Base-by-base conservation (phyloP, 768 basidiomycete species). In the Pleurotus tuoliensis region DNA sequence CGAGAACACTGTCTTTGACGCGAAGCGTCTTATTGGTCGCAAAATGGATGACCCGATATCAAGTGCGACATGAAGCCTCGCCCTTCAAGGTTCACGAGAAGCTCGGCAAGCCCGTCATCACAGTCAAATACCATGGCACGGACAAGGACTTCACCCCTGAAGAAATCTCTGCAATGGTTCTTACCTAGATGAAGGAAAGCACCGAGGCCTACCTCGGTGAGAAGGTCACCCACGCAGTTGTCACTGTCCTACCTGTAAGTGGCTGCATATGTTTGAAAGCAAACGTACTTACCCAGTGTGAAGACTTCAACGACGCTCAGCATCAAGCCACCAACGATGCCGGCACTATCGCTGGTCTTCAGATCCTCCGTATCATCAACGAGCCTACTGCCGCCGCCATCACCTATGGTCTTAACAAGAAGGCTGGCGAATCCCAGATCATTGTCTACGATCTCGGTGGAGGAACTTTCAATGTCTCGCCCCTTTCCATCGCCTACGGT, bases 321-420 rank as follows among this genome's bases (percentile, higher is more conserved):
- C 92, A 94, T 70, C 96, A 98, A 73, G 96, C 96, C 13, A 98
- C 96, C 75, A 98, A 98, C 78, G 96, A 98, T 67, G 93, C 96
- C 58, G 94, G 94, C 66, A 87, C 88, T 41, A 97, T 98, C 66
- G 90, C 95, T 41, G 95, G 94, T 69, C 88, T 98, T 54, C 84
- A 89, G 64, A 90, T 97, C 58, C 90, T 98, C 69, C 92, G 94
- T 75, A 95, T 98, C 70, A 94, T 98, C 77, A 97, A 98, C 76
- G 94, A 98, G 73, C 93, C 95, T 41, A 97, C 95, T 49, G 94
- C 95, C 46, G 92, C 96, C 64, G 95, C 94, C 57, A 96, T 97
- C 77, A 94, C 95, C 62, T 98, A 98, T 73, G 95, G 95, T 76
- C 88, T 97, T 41, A 94, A 96, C 84, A 95, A 96, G 82, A 92